These are phyloP conservation scores for Rubus idaeus DNA, from an alignment of 306 rosid species.

Conservation along the genomic window DNA sequence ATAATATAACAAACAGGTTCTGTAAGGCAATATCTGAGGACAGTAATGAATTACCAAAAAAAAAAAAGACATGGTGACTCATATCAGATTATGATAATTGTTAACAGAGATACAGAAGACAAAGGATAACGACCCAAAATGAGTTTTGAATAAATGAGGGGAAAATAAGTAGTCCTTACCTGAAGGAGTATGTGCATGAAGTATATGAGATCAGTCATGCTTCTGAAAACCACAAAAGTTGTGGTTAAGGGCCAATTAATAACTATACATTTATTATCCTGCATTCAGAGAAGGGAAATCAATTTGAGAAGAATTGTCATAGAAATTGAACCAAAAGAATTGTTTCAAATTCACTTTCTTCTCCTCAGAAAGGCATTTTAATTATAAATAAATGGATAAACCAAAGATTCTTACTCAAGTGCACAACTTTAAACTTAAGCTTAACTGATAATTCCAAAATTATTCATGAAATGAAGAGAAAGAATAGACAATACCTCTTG, in stretches of 20 bases:
- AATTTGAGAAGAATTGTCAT: neutral
- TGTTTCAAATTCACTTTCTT: neutral
- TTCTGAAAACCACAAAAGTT: slow-evolving; percentile 58
- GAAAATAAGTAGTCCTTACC: slow-evolving; percentile 42
- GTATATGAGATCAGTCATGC: slow-evolving; percentile 68
- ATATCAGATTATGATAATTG: neutral
- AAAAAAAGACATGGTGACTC: neutral
- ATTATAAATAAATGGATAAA: neutral
- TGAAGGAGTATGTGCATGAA: slow-evolving; percentile 76
- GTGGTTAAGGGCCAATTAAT: slow-evolving; percentile 43
- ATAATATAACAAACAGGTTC: neutral
- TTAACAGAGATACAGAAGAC: neutral
- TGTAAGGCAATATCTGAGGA: neutral
- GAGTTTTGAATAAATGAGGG: neutral
- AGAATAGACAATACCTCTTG: slow-evolving; percentile 35
- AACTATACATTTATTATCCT: slow-evolving; percentile 51
- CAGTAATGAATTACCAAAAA: neutral
- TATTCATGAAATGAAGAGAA: slow-evolving; percentile 15
- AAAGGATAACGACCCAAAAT: neutral
- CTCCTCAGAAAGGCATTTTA: neutral
- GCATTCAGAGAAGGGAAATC: slow-evolving; percentile 27
- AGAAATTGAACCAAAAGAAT: neutral
- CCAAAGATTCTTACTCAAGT: neutral
- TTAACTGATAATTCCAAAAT: neutral
- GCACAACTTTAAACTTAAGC: neutral